Evolutionary conservation across 176 grass and related monocot genomes (phyloP), one percentile per base, ranked within the genome.

Genomic region (Rhynchospora breviuscula): DNA sequence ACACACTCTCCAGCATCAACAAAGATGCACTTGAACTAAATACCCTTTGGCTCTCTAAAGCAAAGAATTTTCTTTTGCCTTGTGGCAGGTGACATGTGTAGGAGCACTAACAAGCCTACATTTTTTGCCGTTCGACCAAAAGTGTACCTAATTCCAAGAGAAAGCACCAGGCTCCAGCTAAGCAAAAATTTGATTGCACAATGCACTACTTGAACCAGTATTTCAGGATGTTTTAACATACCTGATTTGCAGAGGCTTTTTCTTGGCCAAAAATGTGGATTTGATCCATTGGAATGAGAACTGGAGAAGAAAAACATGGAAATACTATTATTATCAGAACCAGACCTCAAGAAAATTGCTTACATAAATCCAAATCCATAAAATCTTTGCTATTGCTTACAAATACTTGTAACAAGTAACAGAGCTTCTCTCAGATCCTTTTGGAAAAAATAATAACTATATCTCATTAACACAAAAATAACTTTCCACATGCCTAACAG

Each of bases 71-170:
- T 93, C 60, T 63, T 79, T 61, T 85, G 78, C 60, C 85, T 93
- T 35, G 80, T 67, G 59, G 81, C 69, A 43, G 86, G 79, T 76
- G 84, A 89, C 61, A 86, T 91, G 62, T 98, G 85, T 22, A 95
- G 88, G 18, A 98, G 60, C 84, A 98, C 83, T 80, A 93, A 86
- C 70, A 98, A 81, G 64, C 96, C 96, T 0, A 90, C 84, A 86
- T 90, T 91, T 87, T 75, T 87, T 61, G 84, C 79, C 47, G 87
- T 93, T 81, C 90, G 26, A 47, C 92, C 91, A 5, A 95, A 87
- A 5, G 91, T 84, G 25, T 95, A 91, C 89, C 96, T 98, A 80
- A 48, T 56, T 68, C 85, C 14, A 88, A 63, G n/a, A 49, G 22
- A 61, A 57, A 19, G 23, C 15, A 61, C 66, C 9, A 53, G 58